These are phyloP conservation scores for Exophiala xenobiotica DNA, from an alignment of 2,329 filamentous ascomycete species.

Conservation along the genomic window DNA sequence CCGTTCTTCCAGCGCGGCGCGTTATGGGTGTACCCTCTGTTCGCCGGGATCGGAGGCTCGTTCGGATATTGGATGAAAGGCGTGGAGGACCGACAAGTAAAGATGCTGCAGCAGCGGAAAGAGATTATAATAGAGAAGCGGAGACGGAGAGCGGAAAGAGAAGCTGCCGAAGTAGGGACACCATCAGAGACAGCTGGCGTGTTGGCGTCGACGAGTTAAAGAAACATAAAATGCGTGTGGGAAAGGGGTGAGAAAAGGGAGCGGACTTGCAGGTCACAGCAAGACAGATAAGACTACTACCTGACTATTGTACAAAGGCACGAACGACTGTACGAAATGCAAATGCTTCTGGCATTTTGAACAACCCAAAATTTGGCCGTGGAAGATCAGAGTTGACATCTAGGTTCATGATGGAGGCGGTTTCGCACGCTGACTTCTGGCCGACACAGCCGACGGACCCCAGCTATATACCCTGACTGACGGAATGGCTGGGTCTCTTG, in stretches of 20 bases:
- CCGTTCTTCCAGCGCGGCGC: conserved; percentile 83
- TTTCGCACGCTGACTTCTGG: too few species aligned
- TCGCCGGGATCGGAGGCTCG: conserved; percentile 78
- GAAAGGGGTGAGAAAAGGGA: not conserved
- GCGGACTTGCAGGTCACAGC: conserved; percentile 6
- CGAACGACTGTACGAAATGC: conserved; percentile 13
- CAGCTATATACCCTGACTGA: too few species aligned
- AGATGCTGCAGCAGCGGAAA: conserved; percentile 75
- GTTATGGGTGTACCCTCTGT: conserved; percentile 89
- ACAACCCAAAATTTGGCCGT: too few species aligned
- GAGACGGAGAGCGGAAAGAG: conserved; percentile 68
- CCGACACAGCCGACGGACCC: too few species aligned
- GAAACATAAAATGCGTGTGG: too few species aligned
- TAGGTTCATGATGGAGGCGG: too few species aligned
- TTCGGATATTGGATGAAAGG: conserved; percentile 98
- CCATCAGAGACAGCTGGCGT: conserved; percentile 23
- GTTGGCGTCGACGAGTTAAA: conserved; percentile 29
- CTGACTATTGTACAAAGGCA: conserved; percentile 19
- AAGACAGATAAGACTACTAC: conserved; percentile 3
- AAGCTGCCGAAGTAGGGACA: conserved; percentile 45
- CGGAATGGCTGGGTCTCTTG: too few species aligned
- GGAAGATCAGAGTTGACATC: too few species aligned
- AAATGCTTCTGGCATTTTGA: conserved; percentile 1
- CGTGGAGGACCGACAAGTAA: conserved; percentile 78
- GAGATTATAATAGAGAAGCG: conserved; percentile 84